Conservation (phyloP, 1,284 basidiomycete species). For the Ceratobasidium sp. region DNA sequence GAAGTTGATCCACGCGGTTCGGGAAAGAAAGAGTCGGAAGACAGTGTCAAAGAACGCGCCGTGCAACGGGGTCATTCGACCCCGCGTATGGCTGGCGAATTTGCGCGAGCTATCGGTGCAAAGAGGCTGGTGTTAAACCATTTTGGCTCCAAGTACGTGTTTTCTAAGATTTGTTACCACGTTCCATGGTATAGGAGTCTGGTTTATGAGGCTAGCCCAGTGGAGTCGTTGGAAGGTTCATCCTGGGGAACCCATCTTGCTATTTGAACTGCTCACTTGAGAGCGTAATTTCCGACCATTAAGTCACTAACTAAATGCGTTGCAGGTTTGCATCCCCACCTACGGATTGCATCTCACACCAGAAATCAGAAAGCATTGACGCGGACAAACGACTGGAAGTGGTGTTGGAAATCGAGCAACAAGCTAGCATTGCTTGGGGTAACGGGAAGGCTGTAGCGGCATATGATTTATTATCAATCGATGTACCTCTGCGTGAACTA, state of each 20-base stretch:
- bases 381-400: constrained; percentile 51
- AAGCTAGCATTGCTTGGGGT: constrained; percentile 66
- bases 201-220: too few species aligned
- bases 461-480: constrained; percentile 69
- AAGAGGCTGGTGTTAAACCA: constrained; percentile 79
- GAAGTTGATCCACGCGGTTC: constrained; percentile 57
- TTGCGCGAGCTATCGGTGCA: constrained; percentile 71
- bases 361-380: constrained; percentile 52
- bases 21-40: constrained; percentile 54
- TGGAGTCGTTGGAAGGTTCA: too few species aligned
- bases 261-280: too few species aligned
- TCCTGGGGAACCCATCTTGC: too few species aligned
- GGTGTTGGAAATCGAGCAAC: constrained; percentile 68
- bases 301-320: constrained; percentile 54
- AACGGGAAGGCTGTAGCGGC: constrained; percentile 60
- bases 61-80: constrained; percentile 79
- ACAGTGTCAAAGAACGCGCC: constrained; percentile 63
- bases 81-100: constrained; percentile 78
- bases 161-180: too few species aligned
- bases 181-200: too few species aligned
- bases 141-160: constrained; percentile 72
- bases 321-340: constrained; percentile 53
- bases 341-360: constrained; percentile 51
- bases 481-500: constrained; percentile 55
- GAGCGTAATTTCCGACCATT: not conserved